phyloP scores from a whole-genome alignment of 495 filamentous ascomycete species.

The Aspergillus homomorphus region DNA sequence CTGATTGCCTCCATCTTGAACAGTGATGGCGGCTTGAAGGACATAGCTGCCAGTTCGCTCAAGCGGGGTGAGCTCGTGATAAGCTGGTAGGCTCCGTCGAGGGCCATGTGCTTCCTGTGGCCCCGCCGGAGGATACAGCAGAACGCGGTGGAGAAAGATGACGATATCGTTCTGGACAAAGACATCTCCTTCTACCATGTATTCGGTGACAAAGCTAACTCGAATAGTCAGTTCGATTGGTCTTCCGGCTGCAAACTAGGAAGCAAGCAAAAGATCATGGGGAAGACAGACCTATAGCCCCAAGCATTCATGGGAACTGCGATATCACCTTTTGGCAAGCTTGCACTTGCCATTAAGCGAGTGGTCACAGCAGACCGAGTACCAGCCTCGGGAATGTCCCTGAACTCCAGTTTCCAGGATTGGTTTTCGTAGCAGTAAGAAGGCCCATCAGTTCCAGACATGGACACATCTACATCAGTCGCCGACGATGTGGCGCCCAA shows the following conservation, averaged over 20 bases:
- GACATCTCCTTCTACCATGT: slow-evolving; percentile 46
- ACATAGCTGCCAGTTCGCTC: slow-evolving; percentile 51
- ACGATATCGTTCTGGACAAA: slow-evolving; percentile 49
- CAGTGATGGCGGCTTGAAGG: slow-evolving; percentile 46
- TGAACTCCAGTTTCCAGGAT: slow-evolving; percentile 50
- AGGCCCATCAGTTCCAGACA: slow-evolving; percentile 30
- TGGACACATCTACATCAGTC: slow-evolving; percentile 29
- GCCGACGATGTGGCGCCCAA: slow-evolving; percentile 27
- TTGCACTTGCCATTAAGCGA: slow-evolving; percentile 44
- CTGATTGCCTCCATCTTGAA: slow-evolving; percentile 51
- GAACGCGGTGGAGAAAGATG: slow-evolving; percentile 46
- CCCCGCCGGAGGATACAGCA: slow-evolving; percentile 32
- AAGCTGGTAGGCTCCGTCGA: slow-evolving; percentile 32
- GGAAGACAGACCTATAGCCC: slow-evolving; percentile 45
- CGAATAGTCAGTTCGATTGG: slow-evolving; percentile 14
- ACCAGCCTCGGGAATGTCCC: slow-evolving; percentile 52
- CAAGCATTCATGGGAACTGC: slow-evolving; percentile 47
- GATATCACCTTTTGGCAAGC: slow-evolving; percentile 44
- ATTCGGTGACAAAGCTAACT: slow-evolving; percentile 46
- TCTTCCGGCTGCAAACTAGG: slow-evolving; percentile 14
- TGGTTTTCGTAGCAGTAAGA: slow-evolving; percentile 41
- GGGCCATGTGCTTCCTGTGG: slow-evolving; percentile 27
- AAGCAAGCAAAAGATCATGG: background rate
- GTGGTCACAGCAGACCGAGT: slow-evolving; percentile 47
- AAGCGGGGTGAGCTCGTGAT: slow-evolving; percentile 36